Conservation (phyloP, 1,284 basidiomycete species). For the Ceratobasidium sp. region DNA sequence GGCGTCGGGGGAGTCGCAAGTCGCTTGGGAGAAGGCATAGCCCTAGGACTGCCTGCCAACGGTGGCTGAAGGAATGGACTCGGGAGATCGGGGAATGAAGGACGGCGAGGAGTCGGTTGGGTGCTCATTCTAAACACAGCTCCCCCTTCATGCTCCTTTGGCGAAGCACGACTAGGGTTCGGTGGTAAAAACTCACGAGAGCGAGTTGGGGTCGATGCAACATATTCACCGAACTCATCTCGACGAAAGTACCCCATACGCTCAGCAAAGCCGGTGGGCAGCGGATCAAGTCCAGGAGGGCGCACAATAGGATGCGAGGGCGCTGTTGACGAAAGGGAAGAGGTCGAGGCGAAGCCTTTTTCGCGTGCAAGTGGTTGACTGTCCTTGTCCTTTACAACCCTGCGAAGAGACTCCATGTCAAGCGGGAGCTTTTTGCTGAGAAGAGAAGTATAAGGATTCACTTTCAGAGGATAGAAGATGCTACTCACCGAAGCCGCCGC, state of each 20-base stretch:
- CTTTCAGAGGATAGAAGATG: background rate
- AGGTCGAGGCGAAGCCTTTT: slow-evolving; percentile 1
- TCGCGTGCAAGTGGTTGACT: slow-evolving; percentile 16
- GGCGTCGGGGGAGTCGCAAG: background rate
- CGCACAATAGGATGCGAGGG: background rate
- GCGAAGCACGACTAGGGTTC: background rate
- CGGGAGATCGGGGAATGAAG: slow-evolving; percentile 33
- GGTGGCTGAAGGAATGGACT: slow-evolving; percentile 18
- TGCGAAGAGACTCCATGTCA: slow-evolving; percentile 40
- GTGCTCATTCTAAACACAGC: slow-evolving; percentile 18
- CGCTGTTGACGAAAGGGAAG: background rate
- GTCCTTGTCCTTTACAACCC: slow-evolving; percentile 26
- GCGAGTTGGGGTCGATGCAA: slow-evolving; percentile 24
- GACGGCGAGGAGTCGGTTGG: background rate
- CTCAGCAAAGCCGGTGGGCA: slow-evolving; percentile 22
- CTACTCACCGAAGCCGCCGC: slow-evolving; percentile 32
- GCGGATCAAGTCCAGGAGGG: slow-evolving; percentile 21
- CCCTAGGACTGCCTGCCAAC: background rate
- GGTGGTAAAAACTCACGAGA: background rate
- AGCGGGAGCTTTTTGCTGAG: slow-evolving; percentile 27
- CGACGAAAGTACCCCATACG: slow-evolving; percentile 42
- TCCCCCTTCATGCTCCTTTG: background rate
- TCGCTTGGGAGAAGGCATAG: slow-evolving; percentile 1
- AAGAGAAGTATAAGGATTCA: background rate
- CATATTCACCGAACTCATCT: slow-evolving; percentile 33